Percentiles rank a stretch among this genome's conserved stretches.
Conservation (phyloP, 805 yeast genomes). For the Brettanomyces anomalus region DNA sequence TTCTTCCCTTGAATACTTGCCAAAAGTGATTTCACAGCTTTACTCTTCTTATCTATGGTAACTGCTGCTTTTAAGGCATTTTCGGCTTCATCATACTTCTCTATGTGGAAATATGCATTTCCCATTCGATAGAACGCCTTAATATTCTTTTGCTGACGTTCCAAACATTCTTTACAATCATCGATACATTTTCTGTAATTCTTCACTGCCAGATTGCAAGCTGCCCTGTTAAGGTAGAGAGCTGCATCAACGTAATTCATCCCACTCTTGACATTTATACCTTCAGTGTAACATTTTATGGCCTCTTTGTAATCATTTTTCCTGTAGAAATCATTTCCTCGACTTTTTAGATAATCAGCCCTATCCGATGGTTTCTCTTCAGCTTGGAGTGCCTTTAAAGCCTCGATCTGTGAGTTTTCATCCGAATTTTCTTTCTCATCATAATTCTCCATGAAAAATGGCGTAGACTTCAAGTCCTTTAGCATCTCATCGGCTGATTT, state of each 20-base stretch:
- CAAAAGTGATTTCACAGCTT: conserved; percentile 40
- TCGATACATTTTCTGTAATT: conserved; percentile 82
- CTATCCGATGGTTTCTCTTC: conserved; percentile 94
- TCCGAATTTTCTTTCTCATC: conserved; percentile 73
- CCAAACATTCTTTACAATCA: conserved; percentile 70
- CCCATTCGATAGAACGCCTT: conserved; percentile 86
- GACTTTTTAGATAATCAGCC: conserved; percentile 81
- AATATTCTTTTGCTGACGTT: conserved; percentile 55
- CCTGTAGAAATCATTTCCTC: conserved; percentile 84
- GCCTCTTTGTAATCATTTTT: conserved; percentile 69
- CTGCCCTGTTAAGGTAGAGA: conserved; percentile 75
- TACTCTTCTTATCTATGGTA: conserved; percentile 49
- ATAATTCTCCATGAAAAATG: conserved; percentile 87
- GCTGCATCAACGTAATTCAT: conserved; percentile 49
- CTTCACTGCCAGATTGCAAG: conserved; percentile 77
- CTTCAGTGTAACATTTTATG: conserved; percentile 68
- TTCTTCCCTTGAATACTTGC: conserved; percentile 28
- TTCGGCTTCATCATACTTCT: conserved; percentile 61
- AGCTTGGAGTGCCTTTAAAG: conserved; percentile 81
- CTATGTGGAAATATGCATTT: conserved; percentile 65
- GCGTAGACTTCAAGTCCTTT: conserved; percentile 71
- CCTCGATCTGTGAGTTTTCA: conserved; percentile 69
- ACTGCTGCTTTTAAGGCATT: conserved; percentile 60
- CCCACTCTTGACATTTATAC: conserved; percentile 60
- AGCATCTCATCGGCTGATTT: conserved; percentile 71